Conservation (phyloP, 305 asterid genomes). For the Solanum aculeatissimum region DNA sequence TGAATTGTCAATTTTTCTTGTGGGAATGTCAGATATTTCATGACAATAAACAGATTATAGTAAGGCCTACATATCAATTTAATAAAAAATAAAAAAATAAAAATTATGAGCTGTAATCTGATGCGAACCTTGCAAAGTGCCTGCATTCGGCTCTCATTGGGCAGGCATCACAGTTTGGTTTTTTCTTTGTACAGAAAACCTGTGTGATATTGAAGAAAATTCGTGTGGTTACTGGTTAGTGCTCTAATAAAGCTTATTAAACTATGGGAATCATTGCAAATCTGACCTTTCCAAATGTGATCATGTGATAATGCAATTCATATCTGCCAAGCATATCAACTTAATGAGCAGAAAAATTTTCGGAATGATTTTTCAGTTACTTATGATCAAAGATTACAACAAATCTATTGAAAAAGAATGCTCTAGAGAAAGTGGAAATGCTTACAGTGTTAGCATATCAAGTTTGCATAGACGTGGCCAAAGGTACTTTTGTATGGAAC, state of each 20-base stretch:
- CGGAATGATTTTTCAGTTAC: not conserved
- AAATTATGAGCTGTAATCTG: not conserved
- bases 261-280: not conserved
- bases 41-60: not conserved
- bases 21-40: not conserved
- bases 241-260: not conserved
- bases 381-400: not conserved
- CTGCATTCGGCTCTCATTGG: conserved; percentile 48
- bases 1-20: not conserved
- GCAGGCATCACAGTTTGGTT: conserved; percentile 55
- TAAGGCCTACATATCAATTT: not conserved
- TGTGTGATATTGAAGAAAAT: conserved; percentile 2
- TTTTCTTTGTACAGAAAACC: conserved; percentile 48
- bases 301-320: conserved; percentile 47
- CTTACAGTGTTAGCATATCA: conserved; percentile 23
- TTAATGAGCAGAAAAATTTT: not conserved
- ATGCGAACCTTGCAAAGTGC: conserved; percentile 52
- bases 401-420: not conserved
- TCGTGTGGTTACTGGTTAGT: not conserved
- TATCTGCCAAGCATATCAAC: conserved; percentile 31
- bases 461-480: conserved; percentile 43
- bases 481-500: conserved; percentile 44
- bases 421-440: not conserved
- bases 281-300: conserved; percentile 56
- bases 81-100: not conserved